A percentile compares a stretch with the other conserved stretches of the same genome.
Evolutionary conservation across 2,329 filamentous ascomycete genomes (phyloP).

Genomic region (Trichoderma sp.): DNA sequence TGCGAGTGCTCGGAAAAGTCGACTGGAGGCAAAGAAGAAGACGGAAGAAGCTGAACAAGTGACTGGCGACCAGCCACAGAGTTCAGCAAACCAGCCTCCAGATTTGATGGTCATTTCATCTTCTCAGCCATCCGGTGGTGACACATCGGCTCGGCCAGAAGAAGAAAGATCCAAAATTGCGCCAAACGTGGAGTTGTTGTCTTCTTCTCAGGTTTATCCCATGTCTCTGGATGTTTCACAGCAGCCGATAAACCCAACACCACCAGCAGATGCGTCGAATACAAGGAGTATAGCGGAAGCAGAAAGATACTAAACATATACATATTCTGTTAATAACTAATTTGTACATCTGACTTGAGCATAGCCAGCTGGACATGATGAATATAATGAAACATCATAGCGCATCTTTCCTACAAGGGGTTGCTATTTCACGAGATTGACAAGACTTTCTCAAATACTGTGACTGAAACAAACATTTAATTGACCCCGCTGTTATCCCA

Average conservation of each 20-base stretch:
- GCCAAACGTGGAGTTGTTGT: background rate
- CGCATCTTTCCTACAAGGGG: background rate
- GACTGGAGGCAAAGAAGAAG: conserved; percentile 41
- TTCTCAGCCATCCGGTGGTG: background rate
- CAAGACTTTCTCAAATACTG: background rate
- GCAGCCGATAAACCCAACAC: background rate
- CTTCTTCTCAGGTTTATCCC: background rate
- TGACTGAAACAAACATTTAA: background rate
- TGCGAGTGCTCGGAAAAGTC: conserved; percentile 67
- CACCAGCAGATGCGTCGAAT: background rate
- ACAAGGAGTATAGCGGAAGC: background rate
- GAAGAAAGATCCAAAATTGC: no score
- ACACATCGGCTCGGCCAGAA: background rate
- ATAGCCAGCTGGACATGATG: background rate
- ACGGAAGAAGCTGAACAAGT: conserved; percentile 24
- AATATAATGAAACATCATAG: background rate
- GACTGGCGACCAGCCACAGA: background rate
- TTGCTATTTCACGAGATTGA: background rate
- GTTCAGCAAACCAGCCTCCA: background rate
- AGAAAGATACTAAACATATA: background rate
- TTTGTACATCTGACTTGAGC: background rate
- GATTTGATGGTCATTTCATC: background rate
- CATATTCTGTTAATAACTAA: background rate
- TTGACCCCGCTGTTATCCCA: background rate
- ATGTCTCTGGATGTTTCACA: background rate